Percentiles rank a stretch among this genome's conserved stretches.
phyloP scores from a whole-genome alignment of 2,329 filamentous ascomycete species.

The Parascedosporium putredinis region DNA sequence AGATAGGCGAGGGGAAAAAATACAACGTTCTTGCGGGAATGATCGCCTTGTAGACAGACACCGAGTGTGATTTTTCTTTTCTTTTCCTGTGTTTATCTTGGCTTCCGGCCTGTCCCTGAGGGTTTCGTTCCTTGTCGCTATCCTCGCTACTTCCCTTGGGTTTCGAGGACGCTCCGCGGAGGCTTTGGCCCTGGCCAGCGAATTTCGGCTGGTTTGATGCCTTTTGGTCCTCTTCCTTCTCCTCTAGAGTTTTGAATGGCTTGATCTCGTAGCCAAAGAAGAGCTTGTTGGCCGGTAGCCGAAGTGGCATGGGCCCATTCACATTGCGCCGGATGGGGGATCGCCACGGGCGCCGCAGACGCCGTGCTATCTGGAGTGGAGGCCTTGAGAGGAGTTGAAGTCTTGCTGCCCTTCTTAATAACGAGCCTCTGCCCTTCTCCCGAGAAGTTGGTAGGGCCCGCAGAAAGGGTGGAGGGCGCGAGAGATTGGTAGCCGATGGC shows the following conservation, averaged over 20 bases:
- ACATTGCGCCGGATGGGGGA: constrained; percentile 16
- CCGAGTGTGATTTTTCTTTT: too few species aligned
- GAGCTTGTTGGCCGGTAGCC: constrained; percentile 77
- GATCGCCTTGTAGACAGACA: too few species aligned
- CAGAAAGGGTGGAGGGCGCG: constrained; percentile 62
- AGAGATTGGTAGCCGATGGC: constrained; percentile 95
- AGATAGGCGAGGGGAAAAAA: too few species aligned
- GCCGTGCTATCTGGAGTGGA: constrained; percentile 58
- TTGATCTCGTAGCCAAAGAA: constrained; percentile 96
- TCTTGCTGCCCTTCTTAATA: constrained; percentile 68
- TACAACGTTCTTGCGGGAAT: too few species aligned
- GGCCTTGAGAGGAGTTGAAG: constrained; percentile 51
- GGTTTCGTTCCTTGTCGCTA: constrained; percentile 2
- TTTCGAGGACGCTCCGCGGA: constrained; percentile 34
- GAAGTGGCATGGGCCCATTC: constrained; percentile 62
- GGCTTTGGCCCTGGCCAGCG: constrained; percentile 71
- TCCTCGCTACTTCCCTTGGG: constrained; percentile 1
- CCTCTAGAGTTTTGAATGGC: constrained; percentile 69
- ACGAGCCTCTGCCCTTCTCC: constrained; percentile 73
- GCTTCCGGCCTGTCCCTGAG: not conserved
- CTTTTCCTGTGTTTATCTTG: not conserved
- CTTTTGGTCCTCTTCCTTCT: constrained; percentile 56
- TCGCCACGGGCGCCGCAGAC: constrained; percentile 29
- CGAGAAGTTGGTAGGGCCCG: constrained; percentile 66
- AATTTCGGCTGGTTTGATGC: constrained; percentile 63